Evolutionary conservation across 2,329 filamentous ascomycete genomes (phyloP).

Genomic region (Corynespora cassiicola): DNA sequence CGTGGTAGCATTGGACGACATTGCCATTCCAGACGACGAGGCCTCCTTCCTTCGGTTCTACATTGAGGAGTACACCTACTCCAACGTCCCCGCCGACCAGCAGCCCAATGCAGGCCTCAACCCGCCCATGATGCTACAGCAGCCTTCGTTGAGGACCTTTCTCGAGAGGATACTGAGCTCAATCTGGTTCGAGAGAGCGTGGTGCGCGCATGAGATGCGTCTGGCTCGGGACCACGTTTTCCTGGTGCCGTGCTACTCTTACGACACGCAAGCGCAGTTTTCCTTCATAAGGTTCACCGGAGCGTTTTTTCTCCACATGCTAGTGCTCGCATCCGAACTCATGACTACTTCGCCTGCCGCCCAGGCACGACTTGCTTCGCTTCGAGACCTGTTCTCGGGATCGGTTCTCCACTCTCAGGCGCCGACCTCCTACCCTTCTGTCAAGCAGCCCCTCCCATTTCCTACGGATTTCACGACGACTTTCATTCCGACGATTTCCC

Average conservation of each 20-base stretch:
- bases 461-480: too few relatives aligned
- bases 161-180: slow-evolving; percentile 47
- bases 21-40: slow-evolving; percentile 43
- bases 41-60: slow-evolving; percentile 46
- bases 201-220: slow-evolving; percentile 54
- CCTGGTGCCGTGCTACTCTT: slow-evolving; percentile 43
- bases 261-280: slow-evolving; percentile 24
- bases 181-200: slow-evolving; percentile 53
- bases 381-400: slow-evolving; percentile 32
- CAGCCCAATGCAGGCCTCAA: slow-evolving; percentile 30
- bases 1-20: slow-evolving; percentile 51
- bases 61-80: slow-evolving; percentile 43
- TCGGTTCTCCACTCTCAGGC: slow-evolving; percentile 21
- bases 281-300: slow-evolving; percentile 48
- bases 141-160: slow-evolving; percentile 29
- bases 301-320: slow-evolving; percentile 49
- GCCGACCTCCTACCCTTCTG: too few relatives aligned
- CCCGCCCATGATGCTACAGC: slow-evolving; percentile 39
- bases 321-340: slow-evolving; percentile 41
- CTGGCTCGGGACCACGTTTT: slow-evolving; percentile 50
- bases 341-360: slow-evolving; percentile 13
- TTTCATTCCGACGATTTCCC: slow-evolving; percentile 32
- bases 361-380: slow-evolving; percentile 23
- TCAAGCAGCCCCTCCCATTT: too few relatives aligned
- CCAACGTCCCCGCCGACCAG: slow-evolving; percentile 22